Conservation (phyloP, 345 rosid genomes). For the Eucalyptus tenuipes region DNA sequence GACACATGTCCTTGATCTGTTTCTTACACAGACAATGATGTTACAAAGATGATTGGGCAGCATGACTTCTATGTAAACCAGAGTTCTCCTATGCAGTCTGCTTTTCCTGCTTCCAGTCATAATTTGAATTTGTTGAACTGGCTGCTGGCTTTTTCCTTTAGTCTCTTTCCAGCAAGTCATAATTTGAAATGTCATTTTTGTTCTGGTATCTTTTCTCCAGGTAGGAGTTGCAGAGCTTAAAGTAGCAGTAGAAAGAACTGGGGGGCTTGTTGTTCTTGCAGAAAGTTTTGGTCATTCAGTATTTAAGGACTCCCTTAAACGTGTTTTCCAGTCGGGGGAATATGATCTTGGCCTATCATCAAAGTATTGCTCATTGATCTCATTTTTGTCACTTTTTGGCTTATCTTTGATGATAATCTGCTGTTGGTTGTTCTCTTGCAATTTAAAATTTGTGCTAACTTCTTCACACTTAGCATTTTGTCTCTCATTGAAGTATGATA, state of each 20-base stretch:
- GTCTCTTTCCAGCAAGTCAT: neutral
- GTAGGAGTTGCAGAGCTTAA: conserved; percentile 93
- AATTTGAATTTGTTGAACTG: neutral
- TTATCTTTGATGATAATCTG: neutral
- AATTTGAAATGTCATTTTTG: neutral
- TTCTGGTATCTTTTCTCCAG: conserved; percentile 13
- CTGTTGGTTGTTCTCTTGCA: neutral
- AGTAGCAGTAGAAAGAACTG: conserved; percentile 89
- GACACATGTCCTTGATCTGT: neutral
- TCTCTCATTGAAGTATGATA: neutral
- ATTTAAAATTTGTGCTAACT: neutral
- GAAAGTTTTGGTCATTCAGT: conserved; percentile 98
- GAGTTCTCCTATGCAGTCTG: neutral
- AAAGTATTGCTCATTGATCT: conserved; percentile 39
- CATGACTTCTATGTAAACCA: neutral
- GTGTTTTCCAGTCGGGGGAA: conserved; percentile 63
- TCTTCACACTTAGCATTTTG: neutral
- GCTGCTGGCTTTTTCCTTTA: neutral
- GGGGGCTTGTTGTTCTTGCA: conserved; percentile 95
- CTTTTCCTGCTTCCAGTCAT: neutral
- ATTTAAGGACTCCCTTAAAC: conserved; percentile 76
- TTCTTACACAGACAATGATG: neutral
- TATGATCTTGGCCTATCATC: conserved; percentile 79
- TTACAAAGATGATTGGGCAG: neutral
- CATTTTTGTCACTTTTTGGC: neutral